These are phyloP conservation scores for Forsythia viridissima DNA, from an alignment of 257 asterid species.

Conservation along the genomic window DNA sequence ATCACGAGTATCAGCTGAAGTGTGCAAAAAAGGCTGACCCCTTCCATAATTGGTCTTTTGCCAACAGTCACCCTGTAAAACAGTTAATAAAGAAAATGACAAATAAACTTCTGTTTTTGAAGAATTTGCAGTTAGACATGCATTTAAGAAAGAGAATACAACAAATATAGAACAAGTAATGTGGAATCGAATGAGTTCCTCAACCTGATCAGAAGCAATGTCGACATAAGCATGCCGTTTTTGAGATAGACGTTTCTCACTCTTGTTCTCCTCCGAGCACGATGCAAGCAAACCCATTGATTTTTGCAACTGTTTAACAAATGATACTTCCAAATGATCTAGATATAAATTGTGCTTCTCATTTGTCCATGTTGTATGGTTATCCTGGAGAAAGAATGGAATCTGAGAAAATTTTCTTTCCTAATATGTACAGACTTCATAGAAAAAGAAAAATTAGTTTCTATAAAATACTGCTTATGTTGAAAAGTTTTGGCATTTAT, in stretches of 20 bases:
- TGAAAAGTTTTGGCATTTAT: not conserved
- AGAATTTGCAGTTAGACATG: slow-evolving; percentile 9
- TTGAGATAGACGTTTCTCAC: slow-evolving; percentile 20
- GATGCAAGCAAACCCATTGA: slow-evolving; percentile 39
- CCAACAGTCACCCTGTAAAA: slow-evolving; percentile 26
- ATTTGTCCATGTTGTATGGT: slow-evolving; percentile 60
- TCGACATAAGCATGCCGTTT: slow-evolving; percentile 23
- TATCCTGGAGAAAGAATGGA: slow-evolving; percentile 43
- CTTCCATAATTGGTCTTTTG: slow-evolving; percentile 20
- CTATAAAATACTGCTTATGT: not conserved
- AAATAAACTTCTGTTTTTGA: not conserved
- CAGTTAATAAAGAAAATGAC: slow-evolving; percentile 3
- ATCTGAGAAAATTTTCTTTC: slow-evolving; percentile 6
- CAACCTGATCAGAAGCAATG: slow-evolving; percentile 41
- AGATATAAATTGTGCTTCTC: slow-evolving; percentile 72
- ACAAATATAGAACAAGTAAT: not conserved
- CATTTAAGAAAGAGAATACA: not conserved
- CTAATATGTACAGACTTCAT: not conserved
- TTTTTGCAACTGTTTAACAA: slow-evolving; percentile 61
- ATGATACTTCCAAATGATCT: slow-evolving; percentile 66
- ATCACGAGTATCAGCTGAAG: slow-evolving; percentile 22
- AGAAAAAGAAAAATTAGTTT: not conserved
- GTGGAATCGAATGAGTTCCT: not conserved
- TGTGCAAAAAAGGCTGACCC: slow-evolving; percentile 19
- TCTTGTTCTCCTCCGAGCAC: slow-evolving; percentile 30